Base-by-base conservation (phyloP, 2,329 filamentous ascomycete species). In the Pezicula radicicola region DNA sequence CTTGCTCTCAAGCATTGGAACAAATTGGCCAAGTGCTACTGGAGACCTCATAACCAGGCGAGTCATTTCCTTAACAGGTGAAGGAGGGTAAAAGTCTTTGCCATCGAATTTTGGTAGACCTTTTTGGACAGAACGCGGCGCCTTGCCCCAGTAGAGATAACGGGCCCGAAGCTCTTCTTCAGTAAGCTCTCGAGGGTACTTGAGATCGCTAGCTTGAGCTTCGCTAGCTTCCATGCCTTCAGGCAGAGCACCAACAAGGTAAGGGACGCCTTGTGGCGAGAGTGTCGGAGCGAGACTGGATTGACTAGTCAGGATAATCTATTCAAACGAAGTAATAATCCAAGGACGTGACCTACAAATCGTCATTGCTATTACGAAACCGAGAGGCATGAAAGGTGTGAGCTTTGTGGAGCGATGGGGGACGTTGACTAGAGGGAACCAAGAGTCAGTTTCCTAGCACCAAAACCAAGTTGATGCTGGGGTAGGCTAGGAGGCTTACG, bases 61-160 rank as follows among this genome's bases (percentile, higher is more conserved):
- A 45, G 48, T 45, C 13, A 33, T 40, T 21, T 67, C 60, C 61
- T 78, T 80, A 55, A 67, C 63, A 1, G 80, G 79, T 0, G 81
- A 84, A 3, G 79, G 69, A 28, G 77, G 79, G 55, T 84, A 85
- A 58, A 85, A 85, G 62, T 85, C 75, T 63, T 82, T 84, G 21
- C 83, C 82, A 57, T 86, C 82, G 59, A 83, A 87, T 64, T 82
- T 85, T 33, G 83, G 82, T 39, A 85, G 68, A 2, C 80, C 79
- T 33, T 70, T 73, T 46, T 77, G 72, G 12, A 73, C 71, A 56
- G 76, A 73, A 28, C 68, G 72, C 40, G 81, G 75, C 15, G 78
- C 75, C 41, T 79, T 77, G 9, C 79, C 81, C 80, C 81, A 86
- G 63, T 83, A 85, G 56, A 84, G 67, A 55, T 78, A 75, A 42